These are phyloP conservation scores for Exophiala sp. DNA, from an alignment of 2,329 filamentous ascomycete genomes.

Conservation along the genomic window DNA sequence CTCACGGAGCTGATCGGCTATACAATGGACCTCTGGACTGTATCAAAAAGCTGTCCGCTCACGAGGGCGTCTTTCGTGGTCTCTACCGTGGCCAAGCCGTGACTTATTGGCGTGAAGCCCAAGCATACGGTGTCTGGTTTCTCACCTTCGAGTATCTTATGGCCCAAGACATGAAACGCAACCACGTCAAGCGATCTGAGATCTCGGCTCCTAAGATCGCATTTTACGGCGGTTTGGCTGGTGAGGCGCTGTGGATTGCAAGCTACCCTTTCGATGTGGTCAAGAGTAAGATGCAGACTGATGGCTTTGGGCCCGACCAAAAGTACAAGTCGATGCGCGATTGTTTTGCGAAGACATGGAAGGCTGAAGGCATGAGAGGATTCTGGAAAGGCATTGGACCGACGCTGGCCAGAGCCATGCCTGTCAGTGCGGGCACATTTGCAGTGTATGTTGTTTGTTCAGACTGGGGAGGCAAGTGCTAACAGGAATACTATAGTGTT, in stretches of 20 bases:
- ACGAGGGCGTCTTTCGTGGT: conserved; percentile 66
- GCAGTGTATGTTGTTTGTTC: conserved; percentile 56
- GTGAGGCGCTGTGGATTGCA: conserved; percentile 86
- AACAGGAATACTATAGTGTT: conserved; percentile 34
- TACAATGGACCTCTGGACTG: conserved; percentile 88
- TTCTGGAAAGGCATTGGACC: conserved; percentile 96
- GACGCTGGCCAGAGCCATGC: conserved; percentile 91
- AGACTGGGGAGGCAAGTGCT: background rate
- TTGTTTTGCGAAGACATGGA: conserved; percentile 81
- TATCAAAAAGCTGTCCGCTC: conserved; percentile 72
- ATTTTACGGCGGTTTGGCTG: conserved; percentile 85
- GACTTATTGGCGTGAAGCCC: conserved; percentile 81
- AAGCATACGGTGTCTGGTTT: conserved; percentile 96
- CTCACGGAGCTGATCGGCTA: conserved; percentile 70
- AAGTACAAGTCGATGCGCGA: conserved; percentile 80
- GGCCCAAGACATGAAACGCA: conserved; percentile 80
- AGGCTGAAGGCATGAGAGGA: conserved; percentile 69
- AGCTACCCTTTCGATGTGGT: conserved; percentile 96
- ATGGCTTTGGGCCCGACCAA: conserved; percentile 73
- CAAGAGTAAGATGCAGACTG: conserved; percentile 99
- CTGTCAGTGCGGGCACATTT: conserved; percentile 96
- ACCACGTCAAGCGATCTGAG: conserved; percentile 69
- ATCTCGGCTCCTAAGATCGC: conserved; percentile 84
- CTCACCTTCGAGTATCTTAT: conserved; percentile 93
- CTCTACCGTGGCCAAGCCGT: conserved; percentile 86